Percentiles rank a stretch among this genome's conserved stretches.
Evolutionary conservation across 2,329 filamentous ascomycete species (phyloP).

Genomic region (Raffaelea arxii): DNA sequence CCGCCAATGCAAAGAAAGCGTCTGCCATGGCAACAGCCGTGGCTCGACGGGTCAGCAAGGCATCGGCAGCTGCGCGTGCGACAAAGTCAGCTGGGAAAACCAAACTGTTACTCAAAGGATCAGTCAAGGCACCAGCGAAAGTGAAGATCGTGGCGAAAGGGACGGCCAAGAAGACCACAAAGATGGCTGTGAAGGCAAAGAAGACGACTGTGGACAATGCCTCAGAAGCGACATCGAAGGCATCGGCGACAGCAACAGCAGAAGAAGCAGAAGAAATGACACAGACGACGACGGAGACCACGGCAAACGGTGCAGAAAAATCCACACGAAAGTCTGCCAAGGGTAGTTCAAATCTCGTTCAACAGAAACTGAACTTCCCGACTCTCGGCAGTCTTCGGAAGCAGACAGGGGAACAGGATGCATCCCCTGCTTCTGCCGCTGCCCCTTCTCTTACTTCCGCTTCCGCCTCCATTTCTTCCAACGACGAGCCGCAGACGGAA

Average conservation of each 20-base stretch:
- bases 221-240: neutral
- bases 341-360: neutral
- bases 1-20: neutral
- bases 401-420: neutral
- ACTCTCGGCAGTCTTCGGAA: neutral
- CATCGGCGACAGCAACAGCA: neutral
- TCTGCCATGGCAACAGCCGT: conserved; percentile 1
- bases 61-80: neutral
- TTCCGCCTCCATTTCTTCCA: no score
- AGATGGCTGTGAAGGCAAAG: neutral
- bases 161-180: neutral
- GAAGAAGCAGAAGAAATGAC: neutral
- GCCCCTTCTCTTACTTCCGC: no score
- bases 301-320: neutral
- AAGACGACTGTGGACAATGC: neutral
- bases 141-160: neutral
- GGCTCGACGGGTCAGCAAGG: conserved; percentile 2
- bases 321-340: neutral
- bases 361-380: conserved; percentile 1
- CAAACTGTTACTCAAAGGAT: no score
- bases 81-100: neutral
- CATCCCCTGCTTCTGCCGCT: no score
- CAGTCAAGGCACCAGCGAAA: neutral
- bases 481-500: no score
- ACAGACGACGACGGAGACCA: neutral